These are phyloP conservation scores for Xylaria sp. DNA, from an alignment of 2,329 filamentous ascomycete genomes.

Conservation along the genomic window DNA sequence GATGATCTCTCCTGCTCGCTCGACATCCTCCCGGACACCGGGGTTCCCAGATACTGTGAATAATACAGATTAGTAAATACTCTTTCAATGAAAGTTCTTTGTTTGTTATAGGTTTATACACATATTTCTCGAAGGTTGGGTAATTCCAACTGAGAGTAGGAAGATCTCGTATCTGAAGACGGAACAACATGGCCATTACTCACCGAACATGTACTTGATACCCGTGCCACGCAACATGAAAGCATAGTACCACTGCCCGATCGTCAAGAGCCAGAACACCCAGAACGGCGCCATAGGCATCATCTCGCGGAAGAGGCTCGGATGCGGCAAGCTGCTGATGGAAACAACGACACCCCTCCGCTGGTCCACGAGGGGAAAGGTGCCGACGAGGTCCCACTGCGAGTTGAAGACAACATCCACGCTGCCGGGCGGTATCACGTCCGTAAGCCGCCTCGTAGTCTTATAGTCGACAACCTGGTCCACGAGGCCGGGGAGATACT, in stretches of 20 bases:
- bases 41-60: conserved; percentile 50
- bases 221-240: conserved; percentile 52
- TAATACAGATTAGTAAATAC: not conserved
- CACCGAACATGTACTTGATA: conserved; percentile 48
- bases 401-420: conserved; percentile 60
- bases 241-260: conserved; percentile 43
- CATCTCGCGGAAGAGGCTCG: conserved; percentile 38
- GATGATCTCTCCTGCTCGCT: conserved; percentile 48
- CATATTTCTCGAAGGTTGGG: not conserved
- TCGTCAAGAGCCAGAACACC: conserved; percentile 36
- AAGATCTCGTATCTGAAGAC: not conserved
- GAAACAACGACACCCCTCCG: conserved; percentile 48
- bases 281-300: conserved; percentile 46
- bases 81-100: not conserved
- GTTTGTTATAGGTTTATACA: not conserved
- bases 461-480: conserved; percentile 60
- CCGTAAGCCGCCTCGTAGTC: conserved; percentile 44
- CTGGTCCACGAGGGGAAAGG: conserved; percentile 48
- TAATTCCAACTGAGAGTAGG: not conserved
- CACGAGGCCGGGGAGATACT: conserved; percentile 50
- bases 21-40: conserved; percentile 49
- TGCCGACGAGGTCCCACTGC: conserved; percentile 45
- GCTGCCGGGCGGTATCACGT: conserved; percentile 47
- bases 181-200: not conserved
- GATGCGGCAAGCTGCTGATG: conserved; percentile 47